Evolutionary conservation across 1,139 yeast species (phyloP), one percentile per base, ranked within the genome.

Genomic region (Sugiyamaella japonica): DNA sequence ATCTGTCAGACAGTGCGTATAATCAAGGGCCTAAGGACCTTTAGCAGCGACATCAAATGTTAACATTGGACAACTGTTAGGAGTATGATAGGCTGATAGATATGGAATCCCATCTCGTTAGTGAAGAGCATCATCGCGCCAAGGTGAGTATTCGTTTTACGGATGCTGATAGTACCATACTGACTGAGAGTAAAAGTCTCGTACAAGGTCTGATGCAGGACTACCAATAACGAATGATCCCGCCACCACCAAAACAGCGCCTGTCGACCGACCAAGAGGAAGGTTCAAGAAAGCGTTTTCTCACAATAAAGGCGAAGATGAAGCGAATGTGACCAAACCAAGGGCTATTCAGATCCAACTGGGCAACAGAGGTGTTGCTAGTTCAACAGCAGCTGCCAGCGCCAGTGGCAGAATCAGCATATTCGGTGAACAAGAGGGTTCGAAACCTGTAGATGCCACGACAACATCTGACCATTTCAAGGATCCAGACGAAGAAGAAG

Each of bases 61-160:
- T 29, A 29, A 29, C 34, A 29, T 29, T 29, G 34, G n/a, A 12
- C 7, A 10, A 17, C 3, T 7, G n/a, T n/a, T 29, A 56, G 58
- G 34, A 39, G 12, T 53, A 53, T 32, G 10, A 28, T 7, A 43
- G 50, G 16, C 39, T 12, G 15, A n/a, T 25, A 7, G 58, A 53
- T 7, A 47, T 48, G 36, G 56, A 56, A 9, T 34, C 20, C 9
- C 58, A 56, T 44, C 40, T 50, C 7, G 15, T 47, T n/a, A 51
- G 56, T 29, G 39, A 50, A 20, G 56, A 31, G 17, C 58, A 50
- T 44, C 38, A 29, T 40, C 50, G 46, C 31, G 31, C 13, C n/a
- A 20, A 43, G 51, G 50, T 46, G 17, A 43, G 47, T 43, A 28
- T 12, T 5, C 9, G 34, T 10, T 29, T 29, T 10, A 12, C 34